A percentile compares a stretch with the other conserved stretches of the same genome.
phyloP scores from a whole-genome alignment of 73 alveolate genomes.

The Stentor roeselii region DNA sequence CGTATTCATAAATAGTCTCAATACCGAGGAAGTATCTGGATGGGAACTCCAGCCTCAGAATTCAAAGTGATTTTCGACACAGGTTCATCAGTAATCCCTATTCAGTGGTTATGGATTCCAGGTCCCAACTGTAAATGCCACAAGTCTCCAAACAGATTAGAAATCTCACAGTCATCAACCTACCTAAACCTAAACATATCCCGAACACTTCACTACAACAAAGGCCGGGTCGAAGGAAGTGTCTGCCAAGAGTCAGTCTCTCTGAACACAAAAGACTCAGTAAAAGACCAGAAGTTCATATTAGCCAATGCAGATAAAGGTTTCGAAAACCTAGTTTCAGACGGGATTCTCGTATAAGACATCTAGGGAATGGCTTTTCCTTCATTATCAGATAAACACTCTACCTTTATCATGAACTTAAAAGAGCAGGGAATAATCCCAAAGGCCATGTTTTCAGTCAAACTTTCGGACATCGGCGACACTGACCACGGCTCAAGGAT shows the following conservation, averaged over 20 bases:
- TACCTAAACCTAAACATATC: no score
- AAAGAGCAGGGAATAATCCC: background rate
- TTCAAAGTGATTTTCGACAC: conserved; percentile 1
- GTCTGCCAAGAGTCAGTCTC: background rate
- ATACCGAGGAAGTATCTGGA: background rate
- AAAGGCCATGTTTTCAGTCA: background rate
- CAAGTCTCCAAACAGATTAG: no score
- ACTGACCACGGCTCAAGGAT: background rate
- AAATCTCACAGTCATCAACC: no score
- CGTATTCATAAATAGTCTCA: background rate
- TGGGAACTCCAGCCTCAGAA: background rate
- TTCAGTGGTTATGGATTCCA: background rate
- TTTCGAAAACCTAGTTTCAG: background rate
- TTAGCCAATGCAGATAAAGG: background rate
- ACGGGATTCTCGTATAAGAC: background rate
- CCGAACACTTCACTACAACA: background rate
- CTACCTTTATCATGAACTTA: background rate
- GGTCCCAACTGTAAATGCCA: no score
- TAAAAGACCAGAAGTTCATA: background rate
- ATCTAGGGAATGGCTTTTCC: background rate
- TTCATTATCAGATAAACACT: background rate
- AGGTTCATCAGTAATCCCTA: background rate
- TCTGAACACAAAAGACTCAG: background rate
- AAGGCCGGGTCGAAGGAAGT: background rate
- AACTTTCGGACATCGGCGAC: no score